Base-by-base conservation (phyloP, 352 stramenopile species). In the Pythium graminicola region DNA sequence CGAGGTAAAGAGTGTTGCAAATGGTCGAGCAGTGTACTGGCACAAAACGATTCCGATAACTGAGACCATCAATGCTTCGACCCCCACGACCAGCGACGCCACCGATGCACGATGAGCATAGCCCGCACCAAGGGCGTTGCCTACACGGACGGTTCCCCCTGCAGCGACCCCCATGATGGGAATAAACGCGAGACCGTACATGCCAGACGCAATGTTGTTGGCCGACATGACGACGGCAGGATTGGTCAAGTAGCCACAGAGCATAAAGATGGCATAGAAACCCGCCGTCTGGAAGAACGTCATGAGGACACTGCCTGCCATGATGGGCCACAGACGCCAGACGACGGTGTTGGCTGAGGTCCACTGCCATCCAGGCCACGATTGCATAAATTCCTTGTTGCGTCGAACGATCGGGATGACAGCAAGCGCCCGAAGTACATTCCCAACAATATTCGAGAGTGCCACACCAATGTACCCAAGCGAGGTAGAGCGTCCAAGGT, bases 51-150 rank as follows among this genome's bases (percentile, higher is more conserved):
- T 61, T 9, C 60, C 54, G 24, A 78, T 23, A 1, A 60, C 58
- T 2, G 60, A 48, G 28, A 62, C 67, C 33, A 70, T 49, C 0
- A 78, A 51, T 5, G 53, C 50, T 7, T 31, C 19, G 23, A 10
- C 43, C 1, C 23, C 20, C 10, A 26, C 40, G 1, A 84, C 57
- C 28, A 65, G 43, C 26, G 65, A 68, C 19, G 72, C 68, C 45
- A 84, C 32, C 13, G 53, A 50, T 1, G 76, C 76, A 24, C 76
- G 67, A 4, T 60, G 64, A 9, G 73, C 61, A 14, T 76, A 61
- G 17, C 72, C 70, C 17, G 65, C 72, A 23, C 76, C 76, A 11
- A 82, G 53, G 16, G 76, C 73, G n/a, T 81, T 87, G 16, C 76
- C 76, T 20, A 87, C 76, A 24, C 73, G 72, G 28, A 85, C 72